phyloP scores from a whole-genome alignment of 2,329 filamentous ascomycete genomes.

The Blastomyces emzantsi region DNA sequence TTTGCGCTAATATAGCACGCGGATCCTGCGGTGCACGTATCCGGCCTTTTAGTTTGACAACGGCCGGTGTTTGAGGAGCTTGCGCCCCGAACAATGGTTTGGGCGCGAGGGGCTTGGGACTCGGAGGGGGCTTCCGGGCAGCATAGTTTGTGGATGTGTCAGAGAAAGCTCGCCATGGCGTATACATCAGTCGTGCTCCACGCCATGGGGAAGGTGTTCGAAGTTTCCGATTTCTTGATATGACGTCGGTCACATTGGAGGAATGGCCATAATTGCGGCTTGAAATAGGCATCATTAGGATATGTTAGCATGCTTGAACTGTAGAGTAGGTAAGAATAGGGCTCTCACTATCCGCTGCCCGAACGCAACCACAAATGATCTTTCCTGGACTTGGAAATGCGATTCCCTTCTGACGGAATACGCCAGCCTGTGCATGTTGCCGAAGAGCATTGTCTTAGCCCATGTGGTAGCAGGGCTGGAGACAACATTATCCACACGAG shows the following conservation, averaged over 20 bases:
- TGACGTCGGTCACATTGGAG: background rate
- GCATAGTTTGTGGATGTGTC: background rate
- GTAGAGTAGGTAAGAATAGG: background rate
- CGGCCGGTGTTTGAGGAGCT: background rate
- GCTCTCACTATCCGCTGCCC: background rate
- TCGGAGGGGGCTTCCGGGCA: background rate
- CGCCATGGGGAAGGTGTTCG: background rate
- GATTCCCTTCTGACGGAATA: background rate
- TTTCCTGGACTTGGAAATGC: background rate
- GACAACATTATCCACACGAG: conserved; percentile 6
- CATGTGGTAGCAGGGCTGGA: conserved; percentile 1
- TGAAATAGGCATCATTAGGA: background rate
- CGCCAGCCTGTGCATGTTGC: background rate
- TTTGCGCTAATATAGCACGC: background rate
- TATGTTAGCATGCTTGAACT: background rate
- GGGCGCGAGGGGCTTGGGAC: background rate
- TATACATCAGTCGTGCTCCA: background rate
- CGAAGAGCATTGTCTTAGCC: conserved; percentile 5
- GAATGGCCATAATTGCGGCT: background rate
- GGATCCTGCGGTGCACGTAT: background rate
- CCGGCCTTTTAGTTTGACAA: background rate
- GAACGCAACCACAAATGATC: background rate
- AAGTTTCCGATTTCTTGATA: background rate
- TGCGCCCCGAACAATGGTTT: conserved; percentile 1
- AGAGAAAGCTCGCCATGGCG: background rate